Base-by-base conservation (phyloP, 139 green algal genomes). In the Coelastrella sp. region DNA sequence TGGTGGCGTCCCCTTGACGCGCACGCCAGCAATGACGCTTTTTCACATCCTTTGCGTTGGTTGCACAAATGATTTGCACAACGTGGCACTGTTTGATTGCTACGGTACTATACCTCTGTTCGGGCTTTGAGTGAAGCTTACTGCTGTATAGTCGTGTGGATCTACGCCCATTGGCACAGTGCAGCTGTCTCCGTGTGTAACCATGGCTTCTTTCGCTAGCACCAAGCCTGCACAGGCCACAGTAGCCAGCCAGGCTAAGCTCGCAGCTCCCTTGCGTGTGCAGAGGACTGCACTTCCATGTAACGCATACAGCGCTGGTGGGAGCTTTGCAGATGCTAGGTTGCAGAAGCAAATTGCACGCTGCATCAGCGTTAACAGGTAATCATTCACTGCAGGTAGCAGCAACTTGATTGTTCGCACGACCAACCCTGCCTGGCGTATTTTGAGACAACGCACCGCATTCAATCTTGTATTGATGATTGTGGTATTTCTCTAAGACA, bases 311-410 rank as follows among this genome's bases (percentile, higher is more conserved):
- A 25, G 17, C 68, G 7, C 24, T 76, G 68, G 68, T 11, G 68
- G 68, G 7, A 24, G 24, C 8, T 27, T 76, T 25, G 68, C 68
- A n/a, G 68, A 76, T 25, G 19, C 17, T 76, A 76, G 68, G 68
- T 25, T 76, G 17, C 17, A 24, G 19, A 76, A 76, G 68, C 68
- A 76, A 7, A 76, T 76, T 76, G 68, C 68, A 76, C 79, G 79
- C 58, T 85, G 79, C 79, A 85, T 85, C 61, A 61, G 57, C 79
- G 79, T 85, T 24, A 70, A 63, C 79, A 85, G 79, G 79, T 85
- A 63, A 85, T 72, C 63, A 25, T 11, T 76, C 19, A 76, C 19
- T 27, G 68, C 19, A 25, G 6, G 0, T 19, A 76, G 19, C 68
- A 27, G 17, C 19, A 27, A 4, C 19, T n/a, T 19, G 68, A 76